Evolutionary conservation across 163 green algal species (phyloP).

Genomic region (Scenedesmus sp.): DNA sequence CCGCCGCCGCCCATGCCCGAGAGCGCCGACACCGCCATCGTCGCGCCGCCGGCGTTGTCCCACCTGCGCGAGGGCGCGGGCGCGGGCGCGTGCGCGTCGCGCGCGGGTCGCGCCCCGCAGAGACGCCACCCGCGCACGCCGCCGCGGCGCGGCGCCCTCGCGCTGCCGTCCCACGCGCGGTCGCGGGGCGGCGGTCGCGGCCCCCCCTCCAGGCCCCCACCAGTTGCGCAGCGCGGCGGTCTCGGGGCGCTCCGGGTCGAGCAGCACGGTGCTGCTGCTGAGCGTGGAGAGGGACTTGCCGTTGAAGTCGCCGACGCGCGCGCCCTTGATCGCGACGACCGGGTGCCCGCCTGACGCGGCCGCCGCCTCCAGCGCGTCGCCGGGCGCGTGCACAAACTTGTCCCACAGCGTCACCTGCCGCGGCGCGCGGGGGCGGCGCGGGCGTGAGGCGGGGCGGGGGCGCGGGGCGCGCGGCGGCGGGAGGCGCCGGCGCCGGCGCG

Average conservation of each 20-base stretch:
- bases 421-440: not conserved
- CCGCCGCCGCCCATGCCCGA: conserved; percentile 61
- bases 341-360: conserved; percentile 35
- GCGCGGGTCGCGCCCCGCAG: too few species aligned
- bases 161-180: too few species aligned
- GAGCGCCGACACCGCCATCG: conserved; percentile 57
- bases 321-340: conserved; percentile 44
- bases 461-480: too few species aligned
- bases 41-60: conserved; percentile 60
- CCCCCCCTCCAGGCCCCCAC: conserved; percentile 54
- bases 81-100: too few species aligned
- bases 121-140: too few species aligned
- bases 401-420: conserved; percentile 92
- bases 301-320: conserved; percentile 94
- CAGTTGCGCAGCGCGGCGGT: conserved; percentile 77
- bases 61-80: conserved; percentile 59
- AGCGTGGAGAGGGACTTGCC: conserved; percentile 91
- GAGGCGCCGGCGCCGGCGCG: too few species aligned
- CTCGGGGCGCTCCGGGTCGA: conserved; percentile 86
- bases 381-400: conserved; percentile 59
- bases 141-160: too few species aligned
- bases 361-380: conserved; percentile 69
- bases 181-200: too few species aligned
- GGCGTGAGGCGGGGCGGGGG: not conserved
- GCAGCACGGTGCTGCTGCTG: conserved; percentile 65